phyloP scores from a whole-genome alignment of 148 eudicot genomes.

The Nepenthes mirabilis region DNA sequence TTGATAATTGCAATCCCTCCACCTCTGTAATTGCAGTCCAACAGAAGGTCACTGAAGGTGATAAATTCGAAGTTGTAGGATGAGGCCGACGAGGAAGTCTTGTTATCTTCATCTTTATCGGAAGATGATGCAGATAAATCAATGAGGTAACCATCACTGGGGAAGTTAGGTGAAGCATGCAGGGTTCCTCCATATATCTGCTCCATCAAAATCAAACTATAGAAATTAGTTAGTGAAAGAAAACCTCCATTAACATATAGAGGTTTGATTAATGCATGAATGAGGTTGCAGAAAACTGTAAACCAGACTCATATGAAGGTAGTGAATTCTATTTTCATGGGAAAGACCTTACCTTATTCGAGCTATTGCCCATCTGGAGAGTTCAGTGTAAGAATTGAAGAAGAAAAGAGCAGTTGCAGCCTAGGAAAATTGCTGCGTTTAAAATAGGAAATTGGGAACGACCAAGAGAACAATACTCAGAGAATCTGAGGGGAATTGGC shows the following conservation, averaged over 20 bases:
- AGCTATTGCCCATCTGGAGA: no score
- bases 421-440: no score
- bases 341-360: no score
- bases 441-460: no score
- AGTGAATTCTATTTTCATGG: no score
- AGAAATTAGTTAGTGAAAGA: neutral
- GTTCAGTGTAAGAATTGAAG: no score
- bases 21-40: slow-evolving; percentile 64
- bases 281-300: no score
- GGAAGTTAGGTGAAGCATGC: slow-evolving; percentile 44
- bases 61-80: slow-evolving; percentile 54
- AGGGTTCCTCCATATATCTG: slow-evolving; percentile 86
- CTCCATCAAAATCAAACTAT: neutral
- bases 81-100: slow-evolving; percentile 6
- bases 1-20: slow-evolving; percentile 59
- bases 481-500: no score
- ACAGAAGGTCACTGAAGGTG: slow-evolving; percentile 63
- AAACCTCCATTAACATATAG: neutral
- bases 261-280: no score
- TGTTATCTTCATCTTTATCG: neutral
- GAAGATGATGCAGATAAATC: slow-evolving; percentile 41
- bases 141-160: slow-evolving; percentile 36
- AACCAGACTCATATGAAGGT: no score
- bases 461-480: no score
- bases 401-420: no score